Conservation (phyloP, 2,329 filamentous ascomycete genomes). For the Bertia moriformis region DNA sequence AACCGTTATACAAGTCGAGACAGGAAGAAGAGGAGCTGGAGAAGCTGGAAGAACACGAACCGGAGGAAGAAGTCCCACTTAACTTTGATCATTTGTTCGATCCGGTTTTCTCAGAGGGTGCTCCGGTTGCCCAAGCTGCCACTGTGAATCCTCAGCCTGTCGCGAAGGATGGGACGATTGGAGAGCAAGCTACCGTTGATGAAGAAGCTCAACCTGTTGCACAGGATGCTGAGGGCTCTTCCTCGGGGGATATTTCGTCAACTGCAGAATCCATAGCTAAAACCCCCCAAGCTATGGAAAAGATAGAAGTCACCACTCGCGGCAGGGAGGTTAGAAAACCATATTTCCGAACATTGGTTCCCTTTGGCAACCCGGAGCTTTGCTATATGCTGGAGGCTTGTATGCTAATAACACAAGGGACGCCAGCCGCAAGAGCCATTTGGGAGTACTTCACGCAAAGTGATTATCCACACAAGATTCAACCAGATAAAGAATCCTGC, state of each 20-base stretch:
- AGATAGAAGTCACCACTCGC: too few relatives aligned
- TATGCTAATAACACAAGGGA: neutral
- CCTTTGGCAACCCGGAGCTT: neutral
- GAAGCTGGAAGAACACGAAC: neutral
- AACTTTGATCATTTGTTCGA: neutral
- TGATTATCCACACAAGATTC: neutral
- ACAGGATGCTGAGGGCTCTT: too few relatives aligned
- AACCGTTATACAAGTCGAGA: neutral
- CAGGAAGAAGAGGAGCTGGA: neutral
- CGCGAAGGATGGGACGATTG: neutral
- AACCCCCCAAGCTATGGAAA: too few relatives aligned
- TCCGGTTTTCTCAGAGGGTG: neutral
- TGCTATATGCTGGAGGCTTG: neutral
- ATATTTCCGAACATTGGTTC: neutral
- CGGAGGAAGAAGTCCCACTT: neutral
- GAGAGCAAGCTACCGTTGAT: too few relatives aligned
- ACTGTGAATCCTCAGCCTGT: neutral
- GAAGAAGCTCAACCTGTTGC: too few relatives aligned
- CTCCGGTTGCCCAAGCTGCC: too few relatives aligned
- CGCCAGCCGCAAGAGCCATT: neutral
- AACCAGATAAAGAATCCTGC: neutral
- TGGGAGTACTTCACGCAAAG: neutral
- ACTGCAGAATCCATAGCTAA: too few relatives aligned
- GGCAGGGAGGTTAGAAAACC: too few relatives aligned
- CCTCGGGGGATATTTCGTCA: too few relatives aligned